Conservation (phyloP, 2,329 filamentous ascomycete genomes). For the Aspergillus transmontanensis region DNA sequence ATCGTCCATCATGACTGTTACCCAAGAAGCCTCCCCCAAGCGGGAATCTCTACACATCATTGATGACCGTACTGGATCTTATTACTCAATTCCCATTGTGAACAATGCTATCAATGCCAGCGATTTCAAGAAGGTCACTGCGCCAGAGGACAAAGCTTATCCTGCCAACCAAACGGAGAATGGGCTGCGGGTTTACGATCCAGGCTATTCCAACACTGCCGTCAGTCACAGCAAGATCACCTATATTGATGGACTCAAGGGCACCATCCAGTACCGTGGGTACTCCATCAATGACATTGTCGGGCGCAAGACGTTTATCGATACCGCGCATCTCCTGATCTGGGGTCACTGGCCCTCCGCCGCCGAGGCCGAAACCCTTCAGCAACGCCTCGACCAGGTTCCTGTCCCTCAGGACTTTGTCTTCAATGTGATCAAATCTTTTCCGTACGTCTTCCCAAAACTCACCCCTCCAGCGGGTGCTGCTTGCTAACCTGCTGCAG, state of each 20-base stretch:
- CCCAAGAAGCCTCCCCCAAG: neutral
- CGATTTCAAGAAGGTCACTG: neutral
- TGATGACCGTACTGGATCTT: conserved; percentile 1
- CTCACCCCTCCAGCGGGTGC: neutral
- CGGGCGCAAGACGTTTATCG: conserved; percentile 53
- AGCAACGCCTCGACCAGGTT: neutral
- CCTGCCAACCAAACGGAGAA: neutral
- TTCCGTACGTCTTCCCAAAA: neutral
- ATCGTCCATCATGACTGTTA: neutral
- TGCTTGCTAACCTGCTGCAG: neutral
- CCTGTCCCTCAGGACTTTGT: conserved; percentile 36
- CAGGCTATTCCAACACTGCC: conserved; percentile 3
- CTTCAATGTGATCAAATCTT: conserved; percentile 47
- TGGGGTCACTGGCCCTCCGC: conserved; percentile 54
- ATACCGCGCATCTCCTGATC: conserved; percentile 54
- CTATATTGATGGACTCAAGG: conserved; percentile 5
- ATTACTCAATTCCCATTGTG: conserved; percentile 2
- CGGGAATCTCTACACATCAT: neutral
- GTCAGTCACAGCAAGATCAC: conserved; percentile 4
- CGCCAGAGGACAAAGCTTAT: neutral
- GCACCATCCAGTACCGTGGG: conserved; percentile 49
- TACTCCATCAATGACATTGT: conserved; percentile 56
- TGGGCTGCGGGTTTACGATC: conserved; percentile 2
- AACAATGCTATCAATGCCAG: conserved; percentile 7
- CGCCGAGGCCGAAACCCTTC: neutral